These are phyloP conservation scores for Protomyces arabidopsidicola DNA, from an alignment of 1,139 yeast species.

Conservation along the genomic window DNA sequence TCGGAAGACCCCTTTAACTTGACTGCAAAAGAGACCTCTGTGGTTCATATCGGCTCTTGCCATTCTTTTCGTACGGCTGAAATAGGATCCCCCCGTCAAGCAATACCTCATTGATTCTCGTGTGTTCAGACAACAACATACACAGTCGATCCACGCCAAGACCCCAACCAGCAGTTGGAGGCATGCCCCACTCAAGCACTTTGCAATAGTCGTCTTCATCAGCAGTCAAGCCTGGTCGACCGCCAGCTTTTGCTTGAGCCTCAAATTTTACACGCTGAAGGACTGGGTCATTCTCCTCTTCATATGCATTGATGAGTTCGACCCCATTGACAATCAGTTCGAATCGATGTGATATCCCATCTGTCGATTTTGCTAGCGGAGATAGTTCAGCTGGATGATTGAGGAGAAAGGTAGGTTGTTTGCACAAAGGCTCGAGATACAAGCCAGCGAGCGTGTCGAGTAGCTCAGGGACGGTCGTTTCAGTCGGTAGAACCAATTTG, in stretches of 20 bases:
- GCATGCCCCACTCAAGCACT: slow-evolving; percentile 85
- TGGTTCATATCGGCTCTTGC: background rate
- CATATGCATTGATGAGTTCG: slow-evolving; percentile 91
- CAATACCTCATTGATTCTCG: slow-evolving; percentile 72
- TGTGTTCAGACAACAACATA: slow-evolving; percentile 64
- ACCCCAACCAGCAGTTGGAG: slow-evolving; percentile 99
- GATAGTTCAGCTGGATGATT: slow-evolving; percentile 84
- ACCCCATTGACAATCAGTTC: slow-evolving; percentile 76
- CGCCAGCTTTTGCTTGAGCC: slow-evolving; percentile 49
- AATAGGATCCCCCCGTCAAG: slow-evolving; percentile 77
- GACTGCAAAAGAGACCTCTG: background rate
- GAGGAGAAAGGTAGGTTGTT: slow-evolving; percentile 63
- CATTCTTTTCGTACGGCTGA: slow-evolving; percentile 23
- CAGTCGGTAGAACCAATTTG: slow-evolving; percentile 33
- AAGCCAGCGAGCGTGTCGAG: slow-evolving; percentile 61
- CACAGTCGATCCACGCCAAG: slow-evolving; percentile 84
- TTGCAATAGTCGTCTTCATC: slow-evolving; percentile 71
- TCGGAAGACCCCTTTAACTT: too few species aligned
- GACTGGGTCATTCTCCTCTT: slow-evolving; percentile 86
- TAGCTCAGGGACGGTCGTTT: slow-evolving; percentile 49
- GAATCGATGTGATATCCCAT: slow-evolving; percentile 59
- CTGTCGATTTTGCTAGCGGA: slow-evolving; percentile 71
- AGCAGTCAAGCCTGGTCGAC: slow-evolving; percentile 59
- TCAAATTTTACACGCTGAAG: slow-evolving; percentile 59
- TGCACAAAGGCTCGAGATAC: slow-evolving; percentile 59